Conservation (phyloP, 2,329 filamentous ascomycete genomes). For the Paecilomyces niveus region DNA sequence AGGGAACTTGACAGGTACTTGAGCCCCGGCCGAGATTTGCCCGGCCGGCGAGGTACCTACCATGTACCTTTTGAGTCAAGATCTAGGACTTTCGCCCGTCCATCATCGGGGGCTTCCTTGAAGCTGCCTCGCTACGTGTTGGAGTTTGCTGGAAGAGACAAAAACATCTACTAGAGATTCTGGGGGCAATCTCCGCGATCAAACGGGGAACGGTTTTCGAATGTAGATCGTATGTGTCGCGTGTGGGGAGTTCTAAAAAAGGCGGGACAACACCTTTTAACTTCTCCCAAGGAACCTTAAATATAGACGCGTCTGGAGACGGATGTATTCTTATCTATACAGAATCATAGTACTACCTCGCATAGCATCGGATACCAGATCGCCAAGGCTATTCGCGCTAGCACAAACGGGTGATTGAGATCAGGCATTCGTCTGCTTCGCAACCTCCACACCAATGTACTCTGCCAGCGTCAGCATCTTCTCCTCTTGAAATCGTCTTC, state of each 20-base stretch:
- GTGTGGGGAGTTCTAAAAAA: neutral
- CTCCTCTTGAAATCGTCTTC: conserved; percentile 45
- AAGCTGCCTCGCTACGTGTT: neutral
- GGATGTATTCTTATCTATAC: neutral
- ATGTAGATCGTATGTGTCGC: neutral
- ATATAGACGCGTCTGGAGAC: neutral
- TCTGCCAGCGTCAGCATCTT: conserved; percentile 42
- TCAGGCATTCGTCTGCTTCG: neutral
- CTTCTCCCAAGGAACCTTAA: neutral
- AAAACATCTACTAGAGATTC: neutral
- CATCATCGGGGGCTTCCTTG: neutral
- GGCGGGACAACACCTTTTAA: neutral
- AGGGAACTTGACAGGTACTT: neutral
- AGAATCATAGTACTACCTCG: neutral
- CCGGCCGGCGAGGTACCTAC: neutral
- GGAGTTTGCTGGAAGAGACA: neutral
- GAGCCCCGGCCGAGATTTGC: neutral
- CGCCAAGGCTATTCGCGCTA: neutral
- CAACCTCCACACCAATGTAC: conserved; percentile 24
- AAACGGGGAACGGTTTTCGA: neutral
- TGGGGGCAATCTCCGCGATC: neutral
- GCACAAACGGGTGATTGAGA: neutral
- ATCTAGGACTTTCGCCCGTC: neutral
- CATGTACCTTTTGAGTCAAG: neutral
- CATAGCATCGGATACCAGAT: neutral